A percentile compares a stretch with the other conserved stretches of the same genome.
phyloP scores from a whole-genome alignment of 2,329 filamentous ascomycete species.

The Ceratocystis eucalypticola region DNA sequence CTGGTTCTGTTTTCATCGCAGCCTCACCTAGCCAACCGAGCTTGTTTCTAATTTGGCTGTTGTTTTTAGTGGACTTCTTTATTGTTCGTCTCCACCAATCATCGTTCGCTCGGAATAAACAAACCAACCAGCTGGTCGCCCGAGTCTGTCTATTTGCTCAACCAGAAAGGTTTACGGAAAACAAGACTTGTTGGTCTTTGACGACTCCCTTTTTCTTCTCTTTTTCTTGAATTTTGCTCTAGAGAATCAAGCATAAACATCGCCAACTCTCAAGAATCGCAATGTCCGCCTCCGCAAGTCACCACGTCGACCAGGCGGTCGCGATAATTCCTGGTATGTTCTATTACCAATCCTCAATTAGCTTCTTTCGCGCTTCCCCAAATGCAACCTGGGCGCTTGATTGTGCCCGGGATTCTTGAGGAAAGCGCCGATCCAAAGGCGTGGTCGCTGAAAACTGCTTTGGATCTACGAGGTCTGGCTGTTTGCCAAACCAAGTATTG shows the following conservation, averaged over 20 bases:
- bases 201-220: neutral
- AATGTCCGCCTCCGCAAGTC: conserved; percentile 17
- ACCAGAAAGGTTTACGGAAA: neutral
- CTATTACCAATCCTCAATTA: neutral
- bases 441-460: too few species aligned
- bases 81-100: neutral
- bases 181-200: neutral
- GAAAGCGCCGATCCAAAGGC: too few species aligned
- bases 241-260: neutral
- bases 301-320: conserved; percentile 51
- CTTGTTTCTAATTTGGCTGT: neutral
- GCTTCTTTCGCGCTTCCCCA: neutral
- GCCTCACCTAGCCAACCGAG: neutral
- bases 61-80: neutral
- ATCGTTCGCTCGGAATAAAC: neutral
- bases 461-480: too few species aligned
- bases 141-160: neutral
- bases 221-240: too few species aligned
- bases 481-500: too few species aligned
- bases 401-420: too few species aligned
- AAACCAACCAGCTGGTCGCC: neutral
- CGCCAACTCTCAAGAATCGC: neutral
- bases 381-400: too few species aligned
- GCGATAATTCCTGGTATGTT: conserved; percentile 85
- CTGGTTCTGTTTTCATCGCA: neutral